These are phyloP conservation scores for Dimargaris verticillata DNA, from an alignment of 192 early-diverging fungal species.

Conservation along the genomic window DNA sequence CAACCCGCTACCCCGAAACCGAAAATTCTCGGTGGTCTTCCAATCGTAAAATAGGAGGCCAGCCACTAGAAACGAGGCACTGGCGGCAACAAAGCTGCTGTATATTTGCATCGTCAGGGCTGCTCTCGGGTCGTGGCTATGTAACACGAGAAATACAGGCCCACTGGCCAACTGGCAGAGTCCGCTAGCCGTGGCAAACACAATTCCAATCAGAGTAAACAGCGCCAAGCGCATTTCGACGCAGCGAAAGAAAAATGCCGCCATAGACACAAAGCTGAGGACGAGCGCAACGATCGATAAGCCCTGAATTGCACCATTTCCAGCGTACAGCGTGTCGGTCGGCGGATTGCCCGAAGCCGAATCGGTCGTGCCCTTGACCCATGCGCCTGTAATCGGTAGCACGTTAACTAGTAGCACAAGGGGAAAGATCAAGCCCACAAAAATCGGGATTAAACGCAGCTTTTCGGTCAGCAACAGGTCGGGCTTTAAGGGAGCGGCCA, in stretches of 20 bases:
- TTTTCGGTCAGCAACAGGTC: background rate
- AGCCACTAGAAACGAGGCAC: background rate
- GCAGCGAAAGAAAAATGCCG: constrained; percentile 1
- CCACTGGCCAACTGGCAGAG: constrained; percentile 2
- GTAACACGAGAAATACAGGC: background rate
- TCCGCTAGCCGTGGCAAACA: background rate
- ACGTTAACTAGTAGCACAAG: background rate
- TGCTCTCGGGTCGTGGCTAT: background rate
- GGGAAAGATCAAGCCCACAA: background rate
- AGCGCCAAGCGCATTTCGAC: background rate
- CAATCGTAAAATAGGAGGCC: background rate
- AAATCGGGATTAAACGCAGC: background rate
- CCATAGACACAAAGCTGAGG: background rate
- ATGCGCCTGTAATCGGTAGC: background rate
- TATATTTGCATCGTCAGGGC: background rate
- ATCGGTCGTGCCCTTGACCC: background rate
- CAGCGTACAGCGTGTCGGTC: background rate
- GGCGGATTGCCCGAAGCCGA: background rate
- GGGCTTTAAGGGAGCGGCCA: no score
- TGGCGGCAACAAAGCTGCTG: constrained; percentile 2
- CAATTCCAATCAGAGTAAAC: background rate
- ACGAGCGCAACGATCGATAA: background rate
- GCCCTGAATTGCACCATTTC: background rate
- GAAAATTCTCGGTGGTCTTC: constrained; percentile 4
- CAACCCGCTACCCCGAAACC: constrained; percentile 5